Evolutionary conservation across 2,329 filamentous ascomycete genomes (phyloP).

Genomic region (Ceratocystis papillata): DNA sequence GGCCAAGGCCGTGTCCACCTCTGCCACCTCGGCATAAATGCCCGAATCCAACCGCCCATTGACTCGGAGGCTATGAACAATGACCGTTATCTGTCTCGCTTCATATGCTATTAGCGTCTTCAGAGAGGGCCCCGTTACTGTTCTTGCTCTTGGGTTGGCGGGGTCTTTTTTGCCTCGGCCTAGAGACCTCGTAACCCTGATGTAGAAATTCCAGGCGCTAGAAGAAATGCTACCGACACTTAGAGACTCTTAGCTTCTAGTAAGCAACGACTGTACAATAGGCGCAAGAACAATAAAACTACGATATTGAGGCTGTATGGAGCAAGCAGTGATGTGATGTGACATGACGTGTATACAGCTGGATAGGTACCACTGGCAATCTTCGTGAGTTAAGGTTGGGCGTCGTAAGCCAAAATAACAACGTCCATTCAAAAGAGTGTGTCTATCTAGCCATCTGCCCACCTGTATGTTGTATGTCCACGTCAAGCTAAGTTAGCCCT

Average conservation of each 20-base stretch:
- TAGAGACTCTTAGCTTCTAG: slow-evolving; percentile 2
- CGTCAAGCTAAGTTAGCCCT: too few species aligned
- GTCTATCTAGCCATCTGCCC: too few species aligned
- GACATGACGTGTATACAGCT: not conserved
- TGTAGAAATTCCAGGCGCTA: not conserved
- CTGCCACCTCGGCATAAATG: slow-evolving; percentile 31
- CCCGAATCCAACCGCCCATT: not conserved
- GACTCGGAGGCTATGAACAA: not conserved
- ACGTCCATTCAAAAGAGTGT: not conserved
- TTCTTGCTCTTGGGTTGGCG: not conserved
- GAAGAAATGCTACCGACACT: not conserved
- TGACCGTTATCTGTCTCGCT: not conserved
- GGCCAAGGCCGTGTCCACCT: slow-evolving; percentile 51
- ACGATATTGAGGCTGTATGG: not conserved
- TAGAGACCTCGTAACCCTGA: not conserved
- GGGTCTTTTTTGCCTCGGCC: not conserved
- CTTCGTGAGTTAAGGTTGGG: not conserved
- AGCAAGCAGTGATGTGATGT: not conserved
- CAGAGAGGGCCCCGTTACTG: not conserved
- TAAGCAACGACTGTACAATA: slow-evolving; percentile 18
- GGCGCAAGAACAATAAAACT: slow-evolving; percentile 16
- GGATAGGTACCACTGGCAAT: too few species aligned
- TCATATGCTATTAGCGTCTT: not conserved
- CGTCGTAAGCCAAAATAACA: not conserved
- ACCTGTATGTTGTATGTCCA: too few species aligned